Base-by-base conservation (phyloP, 768 basidiomycete species). In the Holtermanniella nyarrowii region DNA sequence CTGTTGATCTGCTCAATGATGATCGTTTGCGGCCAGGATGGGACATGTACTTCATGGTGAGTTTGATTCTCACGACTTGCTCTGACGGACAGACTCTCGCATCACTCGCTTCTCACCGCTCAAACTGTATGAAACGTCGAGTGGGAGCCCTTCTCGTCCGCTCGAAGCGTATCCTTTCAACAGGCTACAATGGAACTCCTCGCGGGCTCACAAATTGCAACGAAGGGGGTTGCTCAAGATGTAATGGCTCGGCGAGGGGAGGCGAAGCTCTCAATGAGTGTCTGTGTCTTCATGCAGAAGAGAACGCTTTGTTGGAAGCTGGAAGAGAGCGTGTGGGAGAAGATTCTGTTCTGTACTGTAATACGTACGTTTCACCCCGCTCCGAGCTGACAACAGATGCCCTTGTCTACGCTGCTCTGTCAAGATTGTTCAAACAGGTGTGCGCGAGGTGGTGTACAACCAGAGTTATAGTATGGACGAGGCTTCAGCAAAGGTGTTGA, bases 11-110 rank as follows among this genome's bases (percentile, higher is more conserved):
- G 5, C 63, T 82, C 26, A 78, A 90, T 63, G 72, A 78, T 1
- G 82, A 86, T 60, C 80, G 87, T 50, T 72, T 95, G 24, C 77
- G 93, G 44, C 93, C 93, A 2, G 78, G 79, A 14, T 97, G 93
- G 93, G 93, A 97, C 68, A 81, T 83, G 0, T 97, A 97, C 72
- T 97, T 97, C 70, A 97, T 97, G 93, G 88, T 85, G 53, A 53
- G 77, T 52, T 16, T 24, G 42, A 42, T 26, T 10, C 24, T 42
- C 10, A 26, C 13, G 42, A 43, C 42, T 43, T 24, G 21, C 24
- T 26, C 14, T 50, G 23, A 13, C 50, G 13, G 22, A 5, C 60
- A 89, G 87, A 89, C 85, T 3, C 76, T 96, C 26, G 91, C 93
- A 13, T 84, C 84, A 16, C 78, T 96, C 31, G 90, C 90, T 14